Evolutionary conservation across 352 stramenopile species (phyloP), one percentile per base, ranked within the genome.

Genomic region (Globisporangium viniferum): DNA sequence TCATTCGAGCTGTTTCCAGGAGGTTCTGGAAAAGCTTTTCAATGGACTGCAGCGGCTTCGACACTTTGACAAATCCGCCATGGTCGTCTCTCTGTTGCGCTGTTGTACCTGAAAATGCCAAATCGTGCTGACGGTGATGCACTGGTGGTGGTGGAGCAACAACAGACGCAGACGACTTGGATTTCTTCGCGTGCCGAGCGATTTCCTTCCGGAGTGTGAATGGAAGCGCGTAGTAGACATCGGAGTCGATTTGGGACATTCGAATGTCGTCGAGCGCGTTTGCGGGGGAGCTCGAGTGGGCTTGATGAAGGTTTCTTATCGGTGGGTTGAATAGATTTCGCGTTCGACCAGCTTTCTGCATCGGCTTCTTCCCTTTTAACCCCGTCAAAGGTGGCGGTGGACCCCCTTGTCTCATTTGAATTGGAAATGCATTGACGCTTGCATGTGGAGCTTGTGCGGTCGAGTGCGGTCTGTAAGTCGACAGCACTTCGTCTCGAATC

Each of bases 241-340:
- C 79, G 5, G 78, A 76, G 59, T 95, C 88, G 3, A 95, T 79
- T 77, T 94, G 88, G 4, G 88, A 95, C 66, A 93, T 76, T 12
- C 71, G 76, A 59, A 93, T 86, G 41, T 92, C 83, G 62, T 94
- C 76, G 4, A 94, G 68, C 2, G 80, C 72, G 27, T 82, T 80
- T 22, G 35, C 66, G 15, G 10, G 24, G 27, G 51, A 53, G n/a
- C 31, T 22, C 8, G 33, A 49, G 56, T 18, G 49, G 49, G n/a
- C 22, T 27, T 31, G 12, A 27, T 22, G 22, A 29, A 2, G n/a
- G n/a, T 22, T 27, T 66, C 56, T 74, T 74, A 8, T 68, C 46
- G 65, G 33, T 22, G 62, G 6, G 22, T 80, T 66, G 59, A 85
- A 79, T 18, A 82, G 70, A 27, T 80, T 82, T 68, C 67, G 51